Evolutionary conservation across 148 eudicot genomes (phyloP), one percentile per base, ranked within the genome.

Genomic region (Rhododendron henanense): DNA sequence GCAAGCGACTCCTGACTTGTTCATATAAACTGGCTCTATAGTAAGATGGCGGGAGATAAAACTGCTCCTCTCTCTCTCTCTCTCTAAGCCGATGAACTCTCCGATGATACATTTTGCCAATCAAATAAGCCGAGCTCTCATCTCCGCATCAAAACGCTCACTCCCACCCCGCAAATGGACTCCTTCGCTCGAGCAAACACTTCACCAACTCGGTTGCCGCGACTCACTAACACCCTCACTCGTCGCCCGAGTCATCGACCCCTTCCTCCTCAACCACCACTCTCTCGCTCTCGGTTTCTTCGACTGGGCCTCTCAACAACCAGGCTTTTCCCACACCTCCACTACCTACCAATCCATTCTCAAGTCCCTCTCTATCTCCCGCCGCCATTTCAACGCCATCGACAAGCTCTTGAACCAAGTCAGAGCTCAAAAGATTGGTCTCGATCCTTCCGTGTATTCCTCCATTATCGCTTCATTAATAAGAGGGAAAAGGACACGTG

Each of bases 281-380:
- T 92, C 93, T 59, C 94, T 96, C 11, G 94, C 98, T 28, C 88
- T 92, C 5, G 99, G 98, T 15, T 94, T 96, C 91, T 95, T 96
- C 94, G 87, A 95, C 45, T 95, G 99, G 99, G 96, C 96, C 7
- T 88, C 99, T 69, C 97, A 96, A 39, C 98, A 94, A 78, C 98
- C 96, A 50, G 90, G 90, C 33, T 95, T 95, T 55, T 87, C 87
- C 69, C 98, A 95, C 86, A 89, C 96, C 71, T 82, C 94, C 44
- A 10, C 63, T 14, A 85, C 95, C 6, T 94, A 93, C 83, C 89
- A 92, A 59, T 88, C 96, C 48, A 35, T 94, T 37, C 90, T 95
- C 88, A 92, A 91, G 85, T 95, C 98, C 18, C 95, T 96, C 39
- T 87, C 93, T 16, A 2, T 85, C 84, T 92, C 95, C 85, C 93